Conservation (phyloP, 75 land plant genomes). For the Cryptomeria japonica region DNA sequence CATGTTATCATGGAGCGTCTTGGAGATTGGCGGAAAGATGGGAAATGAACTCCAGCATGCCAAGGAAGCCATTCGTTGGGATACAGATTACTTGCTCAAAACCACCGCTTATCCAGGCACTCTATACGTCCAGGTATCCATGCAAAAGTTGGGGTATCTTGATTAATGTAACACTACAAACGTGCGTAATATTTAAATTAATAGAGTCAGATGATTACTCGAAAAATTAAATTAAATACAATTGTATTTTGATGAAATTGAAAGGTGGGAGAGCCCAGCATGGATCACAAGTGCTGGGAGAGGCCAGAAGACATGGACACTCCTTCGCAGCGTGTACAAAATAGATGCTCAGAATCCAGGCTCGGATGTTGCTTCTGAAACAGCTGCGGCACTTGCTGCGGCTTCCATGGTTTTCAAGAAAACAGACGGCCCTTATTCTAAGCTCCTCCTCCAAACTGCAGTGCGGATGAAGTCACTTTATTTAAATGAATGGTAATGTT, state of each 20-base stretch:
- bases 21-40: constrained; percentile 62
- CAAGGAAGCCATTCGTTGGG: constrained; percentile 60
- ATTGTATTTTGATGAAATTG: constrained; percentile 17
- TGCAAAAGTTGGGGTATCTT: constrained; percentile 83
- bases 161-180: constrained; percentile 61
- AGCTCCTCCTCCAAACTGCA: constrained; percentile 28
- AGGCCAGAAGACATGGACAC: constrained; percentile 92
- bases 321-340: constrained; percentile 43
- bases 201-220: constrained; percentile 66
- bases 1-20: constrained; percentile 73
- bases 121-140: constrained; percentile 49
- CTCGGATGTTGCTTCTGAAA: constrained; percentile 79
- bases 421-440: constrained; percentile 39
- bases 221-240: constrained; percentile 46
- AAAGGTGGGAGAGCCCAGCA: constrained; percentile 71
- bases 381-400: constrained; percentile 78
- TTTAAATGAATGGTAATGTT: too few relatives aligned
- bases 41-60: constrained; percentile 45
- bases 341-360: constrained; percentile 54
- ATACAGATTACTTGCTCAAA: constrained; percentile 75
- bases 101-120: constrained; percentile 37
- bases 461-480: constrained; percentile 7
- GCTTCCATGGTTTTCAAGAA: constrained; percentile 67
- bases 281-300: constrained; percentile 82
- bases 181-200: constrained; percentile 19